Evolutionary conservation across 805 yeast genomes (phyloP).

Genomic region (Pachysolen tannophilus): DNA sequence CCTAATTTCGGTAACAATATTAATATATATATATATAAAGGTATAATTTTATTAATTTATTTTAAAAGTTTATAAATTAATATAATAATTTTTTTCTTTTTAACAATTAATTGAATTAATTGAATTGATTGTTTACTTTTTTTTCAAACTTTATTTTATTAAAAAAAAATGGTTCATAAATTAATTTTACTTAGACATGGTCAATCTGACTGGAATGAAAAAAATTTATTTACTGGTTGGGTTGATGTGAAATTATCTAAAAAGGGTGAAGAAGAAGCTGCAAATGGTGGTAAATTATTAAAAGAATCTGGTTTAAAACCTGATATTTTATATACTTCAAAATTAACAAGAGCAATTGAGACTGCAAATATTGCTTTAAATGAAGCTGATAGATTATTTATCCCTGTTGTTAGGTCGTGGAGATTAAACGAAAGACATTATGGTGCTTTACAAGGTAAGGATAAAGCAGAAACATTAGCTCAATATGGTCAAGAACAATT

Average conservation of each 20-base stretch:
- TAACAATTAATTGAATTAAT: too few species aligned
- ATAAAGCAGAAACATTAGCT: constrained; percentile 88
- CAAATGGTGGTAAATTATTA: constrained; percentile 86
- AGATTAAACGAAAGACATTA: constrained; percentile 98
- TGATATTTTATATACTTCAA: constrained; percentile 85
- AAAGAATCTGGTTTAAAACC: constrained; percentile 81
- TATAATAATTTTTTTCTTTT: too few species aligned
- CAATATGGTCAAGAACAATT: constrained; percentile 86
- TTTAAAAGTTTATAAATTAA: too few species aligned
- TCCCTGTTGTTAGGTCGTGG: constrained; percentile 94
- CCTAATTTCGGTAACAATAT: too few species aligned
- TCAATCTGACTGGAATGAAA: constrained; percentile 98
- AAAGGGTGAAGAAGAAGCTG: constrained; percentile 84
- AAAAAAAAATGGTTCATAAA: constrained; percentile 38
- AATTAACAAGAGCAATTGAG: constrained; percentile 90
- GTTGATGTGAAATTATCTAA: constrained; percentile 86
- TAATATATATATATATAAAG: too few species aligned
- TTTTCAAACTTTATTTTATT: too few species aligned
- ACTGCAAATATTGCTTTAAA: constrained; percentile 94
- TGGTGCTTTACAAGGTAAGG: constrained; percentile 98
- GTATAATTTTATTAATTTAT: too few species aligned
- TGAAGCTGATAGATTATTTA: constrained; percentile 79
- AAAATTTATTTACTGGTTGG: constrained; percentile 98
- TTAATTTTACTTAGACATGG: constrained; percentile 97
- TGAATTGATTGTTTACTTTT: too few species aligned